phyloP scores from a whole-genome alignment of 257 asterid genomes.

The Sherardia arvensis region DNA sequence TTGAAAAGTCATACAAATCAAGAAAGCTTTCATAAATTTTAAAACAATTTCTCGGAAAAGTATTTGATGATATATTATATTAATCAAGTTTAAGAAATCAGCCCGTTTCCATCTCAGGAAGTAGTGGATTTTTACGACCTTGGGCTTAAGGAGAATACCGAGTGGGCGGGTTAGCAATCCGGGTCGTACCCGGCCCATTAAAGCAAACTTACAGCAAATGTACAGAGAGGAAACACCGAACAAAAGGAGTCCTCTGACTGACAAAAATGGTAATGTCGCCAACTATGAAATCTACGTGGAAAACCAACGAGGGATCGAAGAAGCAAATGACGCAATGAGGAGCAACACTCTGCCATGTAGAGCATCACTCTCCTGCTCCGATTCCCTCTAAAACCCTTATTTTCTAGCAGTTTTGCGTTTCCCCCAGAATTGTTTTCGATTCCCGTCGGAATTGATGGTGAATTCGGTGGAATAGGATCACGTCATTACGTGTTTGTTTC shows the following conservation, averaged over 20 bases:
- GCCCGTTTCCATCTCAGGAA: background rate
- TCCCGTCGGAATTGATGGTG: background rate
- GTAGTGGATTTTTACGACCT: background rate
- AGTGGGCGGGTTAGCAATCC: slow-evolving; percentile 1
- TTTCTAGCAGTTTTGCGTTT: background rate
- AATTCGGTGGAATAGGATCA: slow-evolving; percentile 2
- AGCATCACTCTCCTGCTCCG: background rate
- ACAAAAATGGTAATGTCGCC: slow-evolving; percentile 4
- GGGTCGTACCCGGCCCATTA: background rate
- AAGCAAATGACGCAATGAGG: background rate
- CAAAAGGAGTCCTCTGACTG: background rate
- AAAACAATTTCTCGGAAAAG: too few species aligned
- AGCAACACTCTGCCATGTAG: background rate
- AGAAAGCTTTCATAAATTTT: too few species aligned
- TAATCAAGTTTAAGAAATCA: too few species aligned
- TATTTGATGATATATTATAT: too few species aligned
- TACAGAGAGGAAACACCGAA: slow-evolving; percentile 11
- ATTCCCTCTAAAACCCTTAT: slow-evolving; percentile 12
- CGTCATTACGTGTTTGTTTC: background rate
- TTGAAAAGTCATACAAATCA: too few species aligned
- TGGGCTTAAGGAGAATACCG: background rate
- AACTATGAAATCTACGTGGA: slow-evolving; percentile 8
- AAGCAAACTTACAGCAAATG: slow-evolving; percentile 14
- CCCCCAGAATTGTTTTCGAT: background rate
- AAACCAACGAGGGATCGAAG: slow-evolving; percentile 7